These are phyloP conservation scores for Zasmidium cellare DNA, from an alignment of 2,329 filamentous ascomycete species.

Conservation along the genomic window DNA sequence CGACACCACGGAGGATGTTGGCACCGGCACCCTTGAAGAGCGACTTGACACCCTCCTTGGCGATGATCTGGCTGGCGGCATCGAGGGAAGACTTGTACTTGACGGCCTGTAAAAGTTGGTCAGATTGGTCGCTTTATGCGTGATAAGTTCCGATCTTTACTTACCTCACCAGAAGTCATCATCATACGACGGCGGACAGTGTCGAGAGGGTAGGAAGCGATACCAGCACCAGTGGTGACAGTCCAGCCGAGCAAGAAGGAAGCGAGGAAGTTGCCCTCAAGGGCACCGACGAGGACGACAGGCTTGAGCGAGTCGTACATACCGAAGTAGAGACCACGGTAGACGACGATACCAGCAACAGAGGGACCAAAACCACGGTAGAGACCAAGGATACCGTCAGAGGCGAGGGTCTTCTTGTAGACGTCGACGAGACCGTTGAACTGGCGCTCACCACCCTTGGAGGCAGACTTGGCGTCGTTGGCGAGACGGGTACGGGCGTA, in stretches of 20 bases:
- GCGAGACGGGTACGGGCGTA: slow-evolving; percentile 99
- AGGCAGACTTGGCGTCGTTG: slow-evolving; percentile 99
- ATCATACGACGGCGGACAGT: slow-evolving; percentile 99
- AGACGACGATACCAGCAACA: slow-evolving; percentile 98
- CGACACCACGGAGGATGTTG: slow-evolving; percentile 99
- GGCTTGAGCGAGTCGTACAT: slow-evolving; percentile 99
- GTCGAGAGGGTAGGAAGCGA: slow-evolving; percentile 99
- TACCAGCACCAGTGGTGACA: slow-evolving; percentile 99
- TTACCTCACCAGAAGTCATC: slow-evolving; percentile 85
- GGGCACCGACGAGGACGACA: slow-evolving; percentile 84
- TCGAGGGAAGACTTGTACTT: slow-evolving; percentile 99
- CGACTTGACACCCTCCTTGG: slow-evolving; percentile 95
- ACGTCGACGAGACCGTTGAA: slow-evolving; percentile 99
- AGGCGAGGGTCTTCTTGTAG: slow-evolving; percentile 99
- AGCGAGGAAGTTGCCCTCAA: slow-evolving; percentile 98
- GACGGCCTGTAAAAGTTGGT: slow-evolving; percentile 71
- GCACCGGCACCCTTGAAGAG: slow-evolving; percentile 99
- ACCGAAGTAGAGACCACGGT: slow-evolving; percentile 99
- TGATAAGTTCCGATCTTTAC: slow-evolving; percentile 28
- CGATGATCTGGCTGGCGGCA: slow-evolving; percentile 93
- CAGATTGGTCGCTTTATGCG: slow-evolving; percentile 34
- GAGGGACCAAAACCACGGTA: slow-evolving; percentile 99
- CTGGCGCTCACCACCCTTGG: slow-evolving; percentile 95
- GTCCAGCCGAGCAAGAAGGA: slow-evolving; percentile 98
- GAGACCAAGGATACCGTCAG: slow-evolving; percentile 98